Evolutionary conservation across 1,284 basidiomycete genomes (phyloP), one percentile per base, ranked within the genome.

Genomic region (Trichosporon coremiiforme): DNA sequence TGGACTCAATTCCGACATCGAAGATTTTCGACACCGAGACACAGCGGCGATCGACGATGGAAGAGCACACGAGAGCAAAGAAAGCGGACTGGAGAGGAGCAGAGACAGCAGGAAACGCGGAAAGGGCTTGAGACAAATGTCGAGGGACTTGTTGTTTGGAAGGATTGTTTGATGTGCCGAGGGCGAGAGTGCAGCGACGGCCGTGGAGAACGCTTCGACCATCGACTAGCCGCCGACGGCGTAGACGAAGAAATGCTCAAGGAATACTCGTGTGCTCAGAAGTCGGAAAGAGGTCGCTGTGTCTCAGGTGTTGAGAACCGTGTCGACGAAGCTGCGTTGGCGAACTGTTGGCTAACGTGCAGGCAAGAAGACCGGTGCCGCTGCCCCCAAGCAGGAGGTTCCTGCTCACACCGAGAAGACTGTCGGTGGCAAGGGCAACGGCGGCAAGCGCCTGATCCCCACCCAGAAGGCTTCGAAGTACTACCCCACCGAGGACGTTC

Each of bases 401-500:
- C 78, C 85, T 41, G 79, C 84, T 55, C 75, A 86, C 82, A 89
- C 90, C 83, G 93, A 96, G 88, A 93, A 94, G 83, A 85, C 87
- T 75, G 87, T 98, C 76, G 90, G 91, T 75, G 95, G 95, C 76
- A 91, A 89, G 80, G 95, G 93, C 87, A 98, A 98, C 86, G 93
- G 94, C 77, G 87, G 88, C 81, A 92, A 90, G 82, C 94, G 96
- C 84, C 85, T 91, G 72, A 95, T 80, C 91, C 95, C 79, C 41
- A 90, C 90, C 75, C 71, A 76, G 78, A 98, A 98, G 87, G 94
- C 94, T 66, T 88, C 93, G 69, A 93, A 94, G 82, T 98, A 91
- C 90, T 99, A 98, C 88, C 95, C 96, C 69, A 92, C 94, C 75
- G 96, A 99, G 85, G 96, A 98, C 84, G 90, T 95, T 73, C 90